Base-by-base conservation (phyloP, 129 eudicot genomes). In the Escallonia herrerae region DNA sequence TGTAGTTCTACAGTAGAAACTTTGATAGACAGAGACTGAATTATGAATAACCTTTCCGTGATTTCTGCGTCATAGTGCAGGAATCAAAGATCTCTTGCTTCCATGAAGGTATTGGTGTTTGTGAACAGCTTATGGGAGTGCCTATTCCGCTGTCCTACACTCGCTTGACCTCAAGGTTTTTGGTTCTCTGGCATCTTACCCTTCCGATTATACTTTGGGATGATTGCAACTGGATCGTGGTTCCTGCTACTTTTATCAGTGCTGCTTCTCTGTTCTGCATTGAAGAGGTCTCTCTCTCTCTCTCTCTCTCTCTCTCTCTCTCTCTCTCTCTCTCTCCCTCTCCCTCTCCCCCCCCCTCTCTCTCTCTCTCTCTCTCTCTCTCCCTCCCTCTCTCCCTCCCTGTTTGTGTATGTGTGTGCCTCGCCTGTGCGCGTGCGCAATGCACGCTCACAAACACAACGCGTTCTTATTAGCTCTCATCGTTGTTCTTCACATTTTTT, bases 181-280 rank as follows among this genome's bases (percentile, higher is more conserved):
- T 94, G 49, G 97, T 94, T 78, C 86, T 94, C 3, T 94, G 99
- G 99, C 99, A 94, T 76, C 86, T 94, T 44, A 86, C 99, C 3
- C 96, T 94, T 64, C 99, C 99, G 3, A 73, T 94, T 61, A 94
- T 89, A 69, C 84, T 94, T 5, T 94, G 99, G 99, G 99, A 94
- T 53, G 99, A 94, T 38, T 94, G 99, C 79, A 85, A 89, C 71
- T 94, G 99, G 99, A 94, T 94, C 73, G 99, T 94, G 43, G 97
- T 94, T 49, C 99, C 99, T 4, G 99, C 99, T 13, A 94, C 99
- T 58, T 89, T 89, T 68, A 82, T 94, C 64, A 94, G 99, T 57
- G 99, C 99, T 12, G 99, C 99, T 66, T 86, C 95, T 45, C 67
- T 94, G 71, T 94, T 94, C 81, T 94, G 99, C 87, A 94, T 94